Conservation (phyloP, 208 protist genomes). For the Crithidia brevicula region DNA sequence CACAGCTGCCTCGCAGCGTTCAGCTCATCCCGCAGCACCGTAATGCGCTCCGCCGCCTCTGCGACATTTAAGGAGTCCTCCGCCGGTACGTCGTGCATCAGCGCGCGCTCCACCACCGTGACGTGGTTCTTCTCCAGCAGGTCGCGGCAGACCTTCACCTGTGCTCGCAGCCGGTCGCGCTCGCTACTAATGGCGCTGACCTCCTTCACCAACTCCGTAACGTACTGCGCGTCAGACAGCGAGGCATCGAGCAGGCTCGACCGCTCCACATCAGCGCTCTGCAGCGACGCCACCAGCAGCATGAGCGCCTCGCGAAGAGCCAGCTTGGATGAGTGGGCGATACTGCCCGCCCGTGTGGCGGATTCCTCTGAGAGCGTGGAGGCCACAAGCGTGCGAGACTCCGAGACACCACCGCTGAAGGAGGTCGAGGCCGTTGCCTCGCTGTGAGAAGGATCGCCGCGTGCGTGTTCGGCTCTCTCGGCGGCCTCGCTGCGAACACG, state of each 20-base stretch:
- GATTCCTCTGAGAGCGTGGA: slow-evolving; percentile 14
- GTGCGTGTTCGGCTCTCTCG: background rate
- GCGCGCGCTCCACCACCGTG: slow-evolving; percentile 62
- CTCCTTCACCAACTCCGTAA: slow-evolving; percentile 51
- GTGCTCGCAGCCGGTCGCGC: slow-evolving; percentile 40
- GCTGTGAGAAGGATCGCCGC: no score
- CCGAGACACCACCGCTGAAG: background rate
- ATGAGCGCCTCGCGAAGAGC: slow-evolving; percentile 34
- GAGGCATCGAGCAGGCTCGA: slow-evolving; percentile 60
- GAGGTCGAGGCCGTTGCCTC: no score
- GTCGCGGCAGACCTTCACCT: slow-evolving; percentile 47
- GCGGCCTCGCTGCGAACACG: slow-evolving; percentile 2
- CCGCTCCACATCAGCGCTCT: slow-evolving; percentile 55
- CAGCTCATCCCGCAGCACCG: slow-evolving; percentile 59
- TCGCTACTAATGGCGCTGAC: slow-evolving; percentile 45
- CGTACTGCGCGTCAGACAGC: slow-evolving; percentile 63
- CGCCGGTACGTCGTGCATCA: slow-evolving; percentile 73
- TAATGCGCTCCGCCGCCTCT: slow-evolving; percentile 72
- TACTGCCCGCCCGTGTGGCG: background rate
- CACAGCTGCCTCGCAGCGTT: slow-evolving; percentile 42
- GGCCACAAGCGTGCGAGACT: slow-evolving; percentile 14
- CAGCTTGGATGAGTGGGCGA: slow-evolving; percentile 18
- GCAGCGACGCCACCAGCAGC: slow-evolving; percentile 33
- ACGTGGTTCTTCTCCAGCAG: slow-evolving; percentile 84
- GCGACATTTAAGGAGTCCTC: slow-evolving; percentile 71